phyloP scores from a whole-genome alignment of 768 basidiomycete species.

The Leucosporidium yakuticum region DNA sequence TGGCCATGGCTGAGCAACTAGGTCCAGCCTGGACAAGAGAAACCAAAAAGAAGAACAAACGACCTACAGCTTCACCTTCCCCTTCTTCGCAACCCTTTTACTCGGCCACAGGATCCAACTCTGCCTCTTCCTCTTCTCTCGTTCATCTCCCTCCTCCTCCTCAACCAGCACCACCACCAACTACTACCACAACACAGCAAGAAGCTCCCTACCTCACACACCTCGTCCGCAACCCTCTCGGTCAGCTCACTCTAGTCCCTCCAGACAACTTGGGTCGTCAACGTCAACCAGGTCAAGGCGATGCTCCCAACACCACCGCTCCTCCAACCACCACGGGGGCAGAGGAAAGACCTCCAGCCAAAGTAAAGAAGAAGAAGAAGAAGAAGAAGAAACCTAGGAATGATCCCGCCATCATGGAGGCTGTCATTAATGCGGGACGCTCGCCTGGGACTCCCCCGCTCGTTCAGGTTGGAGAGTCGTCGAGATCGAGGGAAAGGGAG shows the following conservation, averaged over 20 bases:
- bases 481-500: neutral
- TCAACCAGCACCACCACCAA: too few species aligned
- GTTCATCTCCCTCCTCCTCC: too few species aligned
- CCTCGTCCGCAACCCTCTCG: constrained; percentile 20
- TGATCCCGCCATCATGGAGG: neutral
- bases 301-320: neutral
- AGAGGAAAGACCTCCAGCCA: neutral
- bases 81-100: too few species aligned
- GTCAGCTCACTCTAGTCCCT: constrained; percentile 20
- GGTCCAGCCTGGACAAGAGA: too few species aligned
- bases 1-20: too few species aligned
- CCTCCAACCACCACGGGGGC: neutral
- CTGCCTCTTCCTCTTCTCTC: too few species aligned
- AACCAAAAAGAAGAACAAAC: too few species aligned
- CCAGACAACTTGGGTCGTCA: constrained; percentile 23
- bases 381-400: neutral
- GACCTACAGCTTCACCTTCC: too few species aligned
- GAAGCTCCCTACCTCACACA: constrained; percentile 28
- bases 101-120: too few species aligned
- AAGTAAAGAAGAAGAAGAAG: neutral
- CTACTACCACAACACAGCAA: neutral
- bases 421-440: neutral
- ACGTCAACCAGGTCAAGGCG: neutral
- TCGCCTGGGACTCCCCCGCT: neutral
- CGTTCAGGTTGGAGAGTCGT: neutral